Evolutionary conservation across 768 basidiomycete genomes (phyloP).

Genomic region (Pleurotus sapidus): DNA sequence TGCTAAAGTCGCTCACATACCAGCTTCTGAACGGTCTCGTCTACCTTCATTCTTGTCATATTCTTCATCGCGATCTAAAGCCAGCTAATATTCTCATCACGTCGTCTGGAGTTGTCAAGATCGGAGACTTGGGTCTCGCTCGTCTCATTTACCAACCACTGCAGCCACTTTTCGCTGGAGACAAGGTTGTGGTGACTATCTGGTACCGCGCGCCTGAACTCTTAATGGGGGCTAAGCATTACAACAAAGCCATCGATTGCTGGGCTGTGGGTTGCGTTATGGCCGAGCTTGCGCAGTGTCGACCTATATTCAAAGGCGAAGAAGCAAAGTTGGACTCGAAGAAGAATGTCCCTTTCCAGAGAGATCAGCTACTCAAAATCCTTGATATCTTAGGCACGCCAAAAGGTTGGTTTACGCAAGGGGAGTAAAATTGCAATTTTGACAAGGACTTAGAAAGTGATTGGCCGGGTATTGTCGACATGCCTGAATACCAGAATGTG

Average conservation of each 20-base stretch:
- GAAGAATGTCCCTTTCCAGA: slow-evolving; percentile 96
- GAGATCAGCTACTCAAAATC: slow-evolving; percentile 94
- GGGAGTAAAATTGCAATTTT: neutral
- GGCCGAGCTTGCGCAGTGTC: slow-evolving; percentile 88
- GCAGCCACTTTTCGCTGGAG: slow-evolving; percentile 87
- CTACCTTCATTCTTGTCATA: slow-evolving; percentile 93
- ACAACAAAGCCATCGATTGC: slow-evolving; percentile 93
- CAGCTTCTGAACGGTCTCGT: slow-evolving; percentile 93
- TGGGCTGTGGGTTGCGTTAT: slow-evolving; percentile 99
- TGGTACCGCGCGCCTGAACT: slow-evolving; percentile 99
- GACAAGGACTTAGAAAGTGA: slow-evolving; percentile 55
- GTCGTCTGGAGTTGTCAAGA: slow-evolving; percentile 86
- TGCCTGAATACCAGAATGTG: slow-evolving; percentile 88
- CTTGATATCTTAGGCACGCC: slow-evolving; percentile 93
- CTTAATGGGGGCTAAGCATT: slow-evolving; percentile 94
- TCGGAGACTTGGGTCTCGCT: slow-evolving; percentile 96
- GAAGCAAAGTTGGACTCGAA: slow-evolving; percentile 97
- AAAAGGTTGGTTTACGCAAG: slow-evolving; percentile 49
- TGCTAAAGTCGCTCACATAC: slow-evolving; percentile 91
- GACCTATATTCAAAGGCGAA: slow-evolving; percentile 99
- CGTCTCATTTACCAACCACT: slow-evolving; percentile 89
- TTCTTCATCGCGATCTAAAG: slow-evolving; percentile 96
- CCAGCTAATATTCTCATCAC: slow-evolving; percentile 98
- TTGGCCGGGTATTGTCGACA: slow-evolving; percentile 83
- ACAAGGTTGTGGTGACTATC: slow-evolving; percentile 99